These are phyloP conservation scores for Aspergillus intermedius DNA, from an alignment of 2,329 filamentous ascomycete genomes.

Conservation along the genomic window DNA sequence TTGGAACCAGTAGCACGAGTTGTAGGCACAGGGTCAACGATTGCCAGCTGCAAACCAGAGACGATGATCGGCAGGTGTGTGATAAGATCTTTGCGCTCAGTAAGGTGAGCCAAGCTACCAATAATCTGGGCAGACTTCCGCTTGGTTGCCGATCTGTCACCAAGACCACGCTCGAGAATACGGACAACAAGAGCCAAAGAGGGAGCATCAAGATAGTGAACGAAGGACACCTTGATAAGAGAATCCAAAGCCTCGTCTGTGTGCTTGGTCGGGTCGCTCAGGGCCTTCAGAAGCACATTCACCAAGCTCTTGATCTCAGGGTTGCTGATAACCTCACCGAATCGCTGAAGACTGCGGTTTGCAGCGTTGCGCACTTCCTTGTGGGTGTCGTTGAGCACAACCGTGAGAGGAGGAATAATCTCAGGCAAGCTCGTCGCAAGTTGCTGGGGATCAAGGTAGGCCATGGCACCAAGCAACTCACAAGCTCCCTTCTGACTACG, in stretches of 20 bases:
- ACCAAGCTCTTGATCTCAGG: conserved; percentile 93
- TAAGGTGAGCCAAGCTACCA: conserved; percentile 92
- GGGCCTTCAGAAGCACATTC: conserved; percentile 83
- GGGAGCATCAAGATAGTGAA: conserved; percentile 96
- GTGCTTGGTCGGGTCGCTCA: conserved; percentile 95
- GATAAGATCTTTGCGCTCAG: conserved; percentile 88
- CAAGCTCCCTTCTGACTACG: conserved; percentile 97
- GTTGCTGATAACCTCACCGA: conserved; percentile 97
- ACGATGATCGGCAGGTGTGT: conserved; percentile 88
- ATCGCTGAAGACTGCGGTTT: conserved; percentile 93
- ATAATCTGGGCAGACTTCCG: conserved; percentile 96
- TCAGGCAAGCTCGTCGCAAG: conserved; percentile 86
- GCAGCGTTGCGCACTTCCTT: conserved; percentile 91
- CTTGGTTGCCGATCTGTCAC: conserved; percentile 89
- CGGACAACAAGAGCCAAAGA: conserved; percentile 91
- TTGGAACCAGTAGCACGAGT: conserved; percentile 95
- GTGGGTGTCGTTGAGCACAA: conserved; percentile 92
- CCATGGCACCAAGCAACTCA: conserved; percentile 95
- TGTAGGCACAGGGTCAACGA: conserved; percentile 92
- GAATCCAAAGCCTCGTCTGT: conserved; percentile 91
- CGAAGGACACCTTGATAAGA: conserved; percentile 95
- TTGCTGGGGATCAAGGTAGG: conserved; percentile 93
- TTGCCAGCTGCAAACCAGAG: conserved; percentile 77
- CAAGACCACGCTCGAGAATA: conserved; percentile 86
- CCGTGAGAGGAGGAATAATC: conserved; percentile 92